Percentiles rank a stretch among this genome's conserved stretches.
phyloP scores from a whole-genome alignment of 2,329 filamentous ascomycete species.

The Penicillium sp. region DNA sequence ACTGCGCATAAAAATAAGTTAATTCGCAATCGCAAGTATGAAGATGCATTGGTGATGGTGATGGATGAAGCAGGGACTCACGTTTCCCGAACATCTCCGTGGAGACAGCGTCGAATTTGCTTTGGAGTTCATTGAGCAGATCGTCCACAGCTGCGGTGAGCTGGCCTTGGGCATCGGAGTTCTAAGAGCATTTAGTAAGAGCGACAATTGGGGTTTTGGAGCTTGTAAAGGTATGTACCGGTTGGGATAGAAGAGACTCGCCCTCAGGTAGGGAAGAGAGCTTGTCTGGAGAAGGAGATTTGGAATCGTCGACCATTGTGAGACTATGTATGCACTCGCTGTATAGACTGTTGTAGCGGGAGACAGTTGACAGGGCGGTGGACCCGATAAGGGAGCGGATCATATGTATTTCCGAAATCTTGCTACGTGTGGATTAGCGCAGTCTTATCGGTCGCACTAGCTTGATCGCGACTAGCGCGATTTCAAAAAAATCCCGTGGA shows the following conservation, averaged over 20 bases:
- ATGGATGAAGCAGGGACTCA: constrained; percentile 45
- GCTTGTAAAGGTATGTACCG: constrained; percentile 12
- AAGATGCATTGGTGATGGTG: neutral
- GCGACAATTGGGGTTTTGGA: neutral
- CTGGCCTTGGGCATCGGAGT: constrained; percentile 47
- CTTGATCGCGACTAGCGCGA: constrained; percentile 19
- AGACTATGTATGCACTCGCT: neutral
- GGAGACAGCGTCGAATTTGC: constrained; percentile 81
- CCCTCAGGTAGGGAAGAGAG: constrained; percentile 12
- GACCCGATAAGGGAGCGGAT: constrained; percentile 28
- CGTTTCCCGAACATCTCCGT: constrained; percentile 86
- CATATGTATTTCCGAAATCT: constrained; percentile 23
- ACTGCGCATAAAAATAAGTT: constrained; percentile 54
- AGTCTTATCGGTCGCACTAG: constrained; percentile 26
- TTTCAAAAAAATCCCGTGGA: constrained; percentile 37
- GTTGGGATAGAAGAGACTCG: constrained; percentile 25
- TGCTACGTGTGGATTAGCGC: constrained; percentile 5
- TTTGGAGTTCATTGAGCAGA: constrained; percentile 76
- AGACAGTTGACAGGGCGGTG: neutral
- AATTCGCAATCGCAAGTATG: neutral
- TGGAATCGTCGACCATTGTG: constrained; percentile 25
- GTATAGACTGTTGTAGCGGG: constrained; percentile 1
- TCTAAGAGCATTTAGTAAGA: constrained; percentile 12
- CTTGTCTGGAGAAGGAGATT: constrained; percentile 19
- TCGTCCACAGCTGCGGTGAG: constrained; percentile 79